Conservation (phyloP, 129 eudicot species). For the Flaveria brownii region DNA sequence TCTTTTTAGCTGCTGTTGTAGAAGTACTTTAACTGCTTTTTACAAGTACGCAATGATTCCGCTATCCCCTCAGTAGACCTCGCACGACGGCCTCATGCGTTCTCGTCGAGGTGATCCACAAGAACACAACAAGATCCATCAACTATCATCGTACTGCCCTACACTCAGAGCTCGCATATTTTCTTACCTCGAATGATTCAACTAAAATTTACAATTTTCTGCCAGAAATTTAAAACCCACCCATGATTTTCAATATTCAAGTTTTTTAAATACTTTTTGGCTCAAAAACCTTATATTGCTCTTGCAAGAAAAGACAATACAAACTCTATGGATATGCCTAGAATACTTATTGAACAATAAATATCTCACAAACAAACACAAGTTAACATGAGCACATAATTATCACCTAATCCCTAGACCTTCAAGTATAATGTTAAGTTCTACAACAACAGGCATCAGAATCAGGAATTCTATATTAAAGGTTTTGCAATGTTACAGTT, state of each 20-base stretch:
- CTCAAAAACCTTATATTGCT: not conserved
- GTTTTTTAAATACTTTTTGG: not conserved
- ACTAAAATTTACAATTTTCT: too few species aligned
- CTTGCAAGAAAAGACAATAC: not conserved
- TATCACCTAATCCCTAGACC: not conserved
- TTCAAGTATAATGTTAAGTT: not conserved
- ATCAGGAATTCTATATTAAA: slow-evolving; percentile 10
- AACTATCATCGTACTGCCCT: not conserved
- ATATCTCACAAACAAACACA: not conserved
- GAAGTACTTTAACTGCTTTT: too few species aligned
- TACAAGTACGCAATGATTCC: too few species aligned
- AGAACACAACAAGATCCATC: not conserved
- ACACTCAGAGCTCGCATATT: not conserved
- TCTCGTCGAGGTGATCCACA: not conserved
- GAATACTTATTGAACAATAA: not conserved
- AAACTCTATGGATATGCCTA: not conserved
- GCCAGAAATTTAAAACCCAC: not conserved
- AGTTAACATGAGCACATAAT: slow-evolving; percentile 4
- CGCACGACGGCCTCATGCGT: not conserved
- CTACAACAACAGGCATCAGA: slow-evolving; percentile 19
- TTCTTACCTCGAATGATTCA: too few species aligned
- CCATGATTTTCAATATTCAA: not conserved
- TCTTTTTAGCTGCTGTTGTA: too few species aligned
- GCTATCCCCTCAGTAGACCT: too few species aligned
- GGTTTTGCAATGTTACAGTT: slow-evolving; percentile 5